These are phyloP conservation scores for Lipomyces yamanashiensis DNA, from an alignment of 805 yeast genomes.

Conservation along the genomic window DNA sequence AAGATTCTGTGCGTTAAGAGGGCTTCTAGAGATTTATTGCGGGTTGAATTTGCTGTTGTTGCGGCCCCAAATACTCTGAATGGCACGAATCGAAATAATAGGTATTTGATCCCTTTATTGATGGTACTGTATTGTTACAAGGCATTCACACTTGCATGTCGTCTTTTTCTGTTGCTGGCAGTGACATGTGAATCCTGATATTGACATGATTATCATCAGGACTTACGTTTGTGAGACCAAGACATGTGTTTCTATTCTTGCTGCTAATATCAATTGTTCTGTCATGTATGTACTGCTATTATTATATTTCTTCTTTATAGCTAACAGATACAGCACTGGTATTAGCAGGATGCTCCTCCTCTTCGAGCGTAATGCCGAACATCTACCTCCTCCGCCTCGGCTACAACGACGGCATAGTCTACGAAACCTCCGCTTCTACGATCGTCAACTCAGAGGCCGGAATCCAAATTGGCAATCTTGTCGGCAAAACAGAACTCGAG, in stretches of 20 bases:
- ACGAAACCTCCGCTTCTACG: slow-evolving; percentile 12
- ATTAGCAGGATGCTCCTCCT: slow-evolving; percentile 33
- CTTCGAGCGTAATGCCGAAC: slow-evolving; percentile 20
- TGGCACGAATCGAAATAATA: background rate
- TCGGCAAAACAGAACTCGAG: slow-evolving; percentile 24
- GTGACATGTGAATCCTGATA: no score
- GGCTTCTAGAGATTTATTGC: background rate
- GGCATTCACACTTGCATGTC: no score
- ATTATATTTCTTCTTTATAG: background rate
- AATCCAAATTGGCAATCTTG: slow-evolving; percentile 17
- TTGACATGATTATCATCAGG: slow-evolving; percentile 1
- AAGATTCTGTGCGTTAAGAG: no score
- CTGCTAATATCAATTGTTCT: slow-evolving; percentile 19
- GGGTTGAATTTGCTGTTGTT: background rate
- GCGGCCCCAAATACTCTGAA: background rate
- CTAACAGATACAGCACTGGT: slow-evolving; percentile 24
- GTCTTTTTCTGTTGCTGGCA: no score
- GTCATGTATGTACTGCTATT: slow-evolving; percentile 12
- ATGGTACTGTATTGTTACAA: no score
- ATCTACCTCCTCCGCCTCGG: slow-evolving; percentile 30
- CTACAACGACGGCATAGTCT: slow-evolving; percentile 32
- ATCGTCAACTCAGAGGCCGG: slow-evolving; percentile 23
- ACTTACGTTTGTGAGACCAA: slow-evolving; percentile 29
- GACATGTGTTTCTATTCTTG: slow-evolving; percentile 29
- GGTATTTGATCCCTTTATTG: background rate